These are phyloP conservation scores for Arthrinium puccinioides DNA, from an alignment of 2,329 filamentous ascomycete species.

Conservation along the genomic window DNA sequence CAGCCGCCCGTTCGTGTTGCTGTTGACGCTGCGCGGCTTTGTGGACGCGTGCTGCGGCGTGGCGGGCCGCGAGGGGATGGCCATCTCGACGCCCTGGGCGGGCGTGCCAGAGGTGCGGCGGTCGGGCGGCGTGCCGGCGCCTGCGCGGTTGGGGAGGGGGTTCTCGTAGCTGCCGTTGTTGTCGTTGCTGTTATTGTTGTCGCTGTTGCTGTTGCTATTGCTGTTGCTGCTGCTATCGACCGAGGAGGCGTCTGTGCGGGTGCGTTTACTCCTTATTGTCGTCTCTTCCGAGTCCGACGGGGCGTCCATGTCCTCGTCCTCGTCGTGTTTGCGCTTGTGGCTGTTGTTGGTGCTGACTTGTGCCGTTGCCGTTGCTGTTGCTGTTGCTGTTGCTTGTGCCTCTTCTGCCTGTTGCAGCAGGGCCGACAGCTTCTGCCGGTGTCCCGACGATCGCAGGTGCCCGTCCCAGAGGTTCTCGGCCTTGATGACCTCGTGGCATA, in stretches of 20 bases:
- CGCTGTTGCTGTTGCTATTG: slow-evolving; percentile 42
- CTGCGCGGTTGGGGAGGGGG: not conserved
- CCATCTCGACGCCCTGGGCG: slow-evolving; percentile 49
- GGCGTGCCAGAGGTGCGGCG: slow-evolving; percentile 46
- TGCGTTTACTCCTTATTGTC: slow-evolving; percentile 19
- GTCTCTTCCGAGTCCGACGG: slow-evolving; percentile 19
- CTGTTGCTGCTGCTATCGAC: slow-evolving; percentile 24
- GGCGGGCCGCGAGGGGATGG: slow-evolving; percentile 57
- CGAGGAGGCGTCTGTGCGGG: slow-evolving; percentile 25
- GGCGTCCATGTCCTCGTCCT: slow-evolving; percentile 19
- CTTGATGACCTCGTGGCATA: slow-evolving; percentile 59
- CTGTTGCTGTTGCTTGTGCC: slow-evolving; percentile 8
- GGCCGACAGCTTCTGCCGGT: slow-evolving; percentile 30
- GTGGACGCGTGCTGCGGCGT: slow-evolving; percentile 44
- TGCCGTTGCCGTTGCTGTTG: slow-evolving; percentile 18
- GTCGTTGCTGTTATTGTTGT: too few relatives aligned
- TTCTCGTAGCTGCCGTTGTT: slow-evolving; percentile 9
- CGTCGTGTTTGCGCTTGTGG: slow-evolving; percentile 21
- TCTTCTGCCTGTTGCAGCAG: slow-evolving; percentile 5
- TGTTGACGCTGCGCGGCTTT: slow-evolving; percentile 33
- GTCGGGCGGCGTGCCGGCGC: slow-evolving; percentile 3
- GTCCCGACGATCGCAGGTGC: slow-evolving; percentile 45
- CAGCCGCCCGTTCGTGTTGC: not conserved
- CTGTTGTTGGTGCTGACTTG: slow-evolving; percentile 9
- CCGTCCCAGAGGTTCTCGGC: slow-evolving; percentile 60